Evolutionary conservation across 345 rosid species (phyloP), one percentile per base, ranked within the genome.

Genomic region (Anastatica hierochuntica): DNA sequence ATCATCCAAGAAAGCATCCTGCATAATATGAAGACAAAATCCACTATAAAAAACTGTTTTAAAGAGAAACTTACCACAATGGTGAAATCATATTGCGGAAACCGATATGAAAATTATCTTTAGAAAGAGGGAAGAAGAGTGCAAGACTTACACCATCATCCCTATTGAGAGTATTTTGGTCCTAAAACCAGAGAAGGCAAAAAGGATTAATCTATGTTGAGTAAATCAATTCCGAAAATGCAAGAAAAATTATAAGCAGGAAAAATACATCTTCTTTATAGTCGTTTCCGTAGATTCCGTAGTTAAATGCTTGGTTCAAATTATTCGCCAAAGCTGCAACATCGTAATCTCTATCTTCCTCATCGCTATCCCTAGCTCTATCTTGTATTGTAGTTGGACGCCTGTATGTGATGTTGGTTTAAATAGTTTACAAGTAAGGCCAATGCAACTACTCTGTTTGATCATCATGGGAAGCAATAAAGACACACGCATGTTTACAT

Each of bases 1-100:
- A 66, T 92, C 90, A 43, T 85, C 90, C 24, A 88, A 92, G 77
- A 81, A 85, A n/a, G 87, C 82, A 78, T 88, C 90, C 97, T 92
- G 86, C 64, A 43, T 53, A 6, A 31, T 12, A 56, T 4, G 8
- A 21, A 34, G 18, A 60, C 7, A 23, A 34, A 10, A 27, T 61
- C 20, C 43, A 14, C 43, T 24, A 21, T 58, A 31, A 45, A 26
- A 43, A 58, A 24, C 5, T n/a, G 27, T 24, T 7, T 24, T 24
- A 24, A 3, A 24, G n/a, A n/a, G n/a, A n/a, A n/a, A n/a, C n/a
- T n/a, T n/a, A 24, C 27, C 2, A 29, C 33, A 29, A 29, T 53
- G 51, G 55, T 2, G 42, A 36, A 33, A 43, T 23, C 24, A 29
- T 29, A 29, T 29, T 29, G 33, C 9, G 8, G 33, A 29, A 29